Base-by-base conservation (phyloP, 129 eudicot genomes). In the Arctium minus region DNA sequence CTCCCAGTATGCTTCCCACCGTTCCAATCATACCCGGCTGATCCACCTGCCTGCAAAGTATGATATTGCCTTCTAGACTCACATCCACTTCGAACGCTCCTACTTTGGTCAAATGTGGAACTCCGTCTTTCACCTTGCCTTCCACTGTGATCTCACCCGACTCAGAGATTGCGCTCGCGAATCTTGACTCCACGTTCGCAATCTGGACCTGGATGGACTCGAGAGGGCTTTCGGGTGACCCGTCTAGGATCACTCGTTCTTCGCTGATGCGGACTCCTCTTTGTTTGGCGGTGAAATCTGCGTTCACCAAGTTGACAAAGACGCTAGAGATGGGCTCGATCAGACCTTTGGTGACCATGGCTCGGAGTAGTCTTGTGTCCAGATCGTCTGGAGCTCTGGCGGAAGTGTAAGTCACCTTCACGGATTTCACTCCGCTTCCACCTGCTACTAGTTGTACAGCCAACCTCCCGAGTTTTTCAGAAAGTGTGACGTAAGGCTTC, bases 1-100 rank as follows among this genome's bases (percentile, higher is more conserved):
- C 91, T 17, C 95, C 99, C 87, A 96, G 76, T 71, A 96, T 65
- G 79, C 93, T 91, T 27, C 99, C 99, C 33, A 96, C 97, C 53
- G 31, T 89, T 13, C 99, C 99, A 15, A 96, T 96, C 97, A 96
- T 91, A 5, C 99, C 99, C 0, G 99, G 99, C 85, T 96, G 99
- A 72, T 96, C 99, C 70, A 93, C 97, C 76, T 96, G 99, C 77
- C 99, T 92, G 86, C 99, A 96, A 1, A 96, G 91, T 7, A 96
- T 90, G n/a, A 96, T 80, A 84, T 94, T 96, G 31, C 99, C 99
- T 84, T 96, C 99, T 85, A 96, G 81, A 76, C 94, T 92, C 74
- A 96, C 97, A 70, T 96, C 99, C 67, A 96, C 99, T 75, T 96
- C 99, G 73, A 96, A 96, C 0, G 97, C 89, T 9, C 99, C 99